Evolutionary conservation across 2,329 filamentous ascomycete species (phyloP), one percentile per base, ranked within the genome.

Genomic region (Penicillium olsonii): DNA sequence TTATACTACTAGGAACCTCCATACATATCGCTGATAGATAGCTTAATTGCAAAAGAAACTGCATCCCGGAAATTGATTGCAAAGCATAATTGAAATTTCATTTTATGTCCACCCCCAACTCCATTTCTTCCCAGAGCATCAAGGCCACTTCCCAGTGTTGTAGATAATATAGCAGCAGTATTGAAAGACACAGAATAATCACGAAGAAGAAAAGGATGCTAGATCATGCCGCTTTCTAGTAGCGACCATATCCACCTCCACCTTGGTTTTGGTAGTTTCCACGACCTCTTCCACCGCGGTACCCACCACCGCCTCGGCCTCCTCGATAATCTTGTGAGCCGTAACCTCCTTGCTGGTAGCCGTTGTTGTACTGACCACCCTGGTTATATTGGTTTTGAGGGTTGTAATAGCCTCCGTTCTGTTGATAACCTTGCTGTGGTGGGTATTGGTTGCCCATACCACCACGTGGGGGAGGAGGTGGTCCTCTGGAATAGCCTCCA

Each of bases 161-260:
- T 31, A 45, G 18, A 46, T 55, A 49, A 22, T 33, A 43, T 37
- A 24, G 31, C 20, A 44, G 6, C 40, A 24, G 18, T 37, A 47
- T 40, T 42, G 24, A 19, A 29, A 50, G 22, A 27, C 37, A 27
- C 15, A 40, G 33, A 44, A 46, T 35, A 40, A 12, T 19, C 31
- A 47, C 14, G 42, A 20, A 43, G 40, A 53, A 12, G 20, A 19
- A 35, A 11, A 37, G 37, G 27, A 41, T 38, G 12, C 18, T 18
- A 37, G 26, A 20, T 31, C 34, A 50, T 49, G 31, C 44, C 22
- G 39, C 37, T 29, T 24, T 24, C 45, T 63, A 68, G 55, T 74
- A 74, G 20, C 70, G 65, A 26, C 68, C 68, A 55, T 73, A 72
- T 48, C 71, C 69, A 53, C 70, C 69, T 45, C 64, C 61, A 35